A percentile compares a stretch with the other conserved stretches of the same genome.
phyloP scores from a whole-genome alignment of 148 eudicot genomes.

The Mesembryanthemum crystallinum region DNA sequence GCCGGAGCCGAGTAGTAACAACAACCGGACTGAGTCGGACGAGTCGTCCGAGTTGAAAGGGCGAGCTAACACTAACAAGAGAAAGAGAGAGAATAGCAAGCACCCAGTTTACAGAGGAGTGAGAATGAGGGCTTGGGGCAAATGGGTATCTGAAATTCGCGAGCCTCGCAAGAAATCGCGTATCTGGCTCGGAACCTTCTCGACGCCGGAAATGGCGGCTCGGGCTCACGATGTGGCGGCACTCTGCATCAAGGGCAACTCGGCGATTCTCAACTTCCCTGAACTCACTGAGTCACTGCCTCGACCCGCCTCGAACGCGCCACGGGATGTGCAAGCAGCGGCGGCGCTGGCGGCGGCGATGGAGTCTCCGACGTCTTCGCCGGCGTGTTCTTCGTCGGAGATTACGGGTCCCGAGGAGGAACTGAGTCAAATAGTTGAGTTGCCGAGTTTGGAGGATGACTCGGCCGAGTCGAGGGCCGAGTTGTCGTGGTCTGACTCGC shows the following conservation, averaged over 20 bases:
- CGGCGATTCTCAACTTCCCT: constrained; percentile 59
- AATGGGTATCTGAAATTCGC: constrained; percentile 72
- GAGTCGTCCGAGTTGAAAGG: neutral
- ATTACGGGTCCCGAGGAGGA: constrained; percentile 21
- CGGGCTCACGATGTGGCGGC: constrained; percentile 70
- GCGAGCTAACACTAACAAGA: constrained; percentile 14
- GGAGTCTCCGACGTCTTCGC: constrained; percentile 20
- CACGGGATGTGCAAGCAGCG: constrained; percentile 58
- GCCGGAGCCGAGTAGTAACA: neutral
- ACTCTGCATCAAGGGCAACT: constrained; percentile 42
- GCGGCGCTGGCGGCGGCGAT: constrained; percentile 61
- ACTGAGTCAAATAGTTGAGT: constrained; percentile 39
- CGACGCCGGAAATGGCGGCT: constrained; percentile 69
- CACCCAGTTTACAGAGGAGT: constrained; percentile 61
- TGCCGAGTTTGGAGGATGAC: constrained; percentile 39
- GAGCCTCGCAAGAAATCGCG: constrained; percentile 57
- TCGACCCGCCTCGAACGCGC: constrained; percentile 45
- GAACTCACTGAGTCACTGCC: constrained; percentile 45
- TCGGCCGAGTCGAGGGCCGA: constrained; percentile 30
- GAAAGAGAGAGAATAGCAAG: constrained; percentile 29
- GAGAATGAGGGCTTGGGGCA: constrained; percentile 62
- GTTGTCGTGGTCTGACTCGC: constrained; percentile 34
- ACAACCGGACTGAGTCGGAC: constrained; percentile 3
- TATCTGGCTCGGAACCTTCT: constrained; percentile 64
- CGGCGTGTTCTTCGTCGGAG: neutral